phyloP scores from a whole-genome alignment of 495 filamentous ascomycete species.

The Neurospora tetrasperma region DNA sequence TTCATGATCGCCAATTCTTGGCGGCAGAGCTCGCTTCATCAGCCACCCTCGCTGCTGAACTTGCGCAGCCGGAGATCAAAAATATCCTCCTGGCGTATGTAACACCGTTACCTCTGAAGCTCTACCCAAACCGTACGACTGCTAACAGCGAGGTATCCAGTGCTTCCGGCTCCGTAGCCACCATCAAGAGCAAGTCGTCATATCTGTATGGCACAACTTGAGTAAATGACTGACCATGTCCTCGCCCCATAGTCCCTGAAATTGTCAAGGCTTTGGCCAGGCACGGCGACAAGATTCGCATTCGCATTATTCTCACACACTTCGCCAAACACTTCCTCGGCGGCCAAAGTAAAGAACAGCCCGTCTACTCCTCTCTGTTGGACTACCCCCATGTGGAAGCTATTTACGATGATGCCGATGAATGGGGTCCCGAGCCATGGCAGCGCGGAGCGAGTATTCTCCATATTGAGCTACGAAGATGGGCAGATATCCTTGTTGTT shows the following conservation, averaged over 20 bases:
- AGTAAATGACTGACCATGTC: neutral
- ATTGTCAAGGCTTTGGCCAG: constrained; percentile 51
- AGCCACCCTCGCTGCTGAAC: neutral
- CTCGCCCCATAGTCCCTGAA: constrained; percentile 41
- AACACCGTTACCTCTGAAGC: neutral
- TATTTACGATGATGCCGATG: constrained; percentile 67
- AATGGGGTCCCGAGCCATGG: constrained; percentile 67
- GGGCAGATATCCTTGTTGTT: constrained; percentile 70
- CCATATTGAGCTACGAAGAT: constrained; percentile 62
- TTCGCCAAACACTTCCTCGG: constrained; percentile 60
- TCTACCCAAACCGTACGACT: neutral
- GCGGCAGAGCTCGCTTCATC: neutral
- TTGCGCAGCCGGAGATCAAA: neutral
- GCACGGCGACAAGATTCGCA: constrained; percentile 49
- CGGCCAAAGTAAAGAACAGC: constrained; percentile 61
- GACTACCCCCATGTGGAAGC: constrained; percentile 51
- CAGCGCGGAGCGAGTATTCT: constrained; percentile 55
- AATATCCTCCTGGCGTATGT: neutral
- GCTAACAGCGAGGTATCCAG: constrained; percentile 5
- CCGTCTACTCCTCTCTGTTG: constrained; percentile 41
- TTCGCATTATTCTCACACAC: constrained; percentile 67
- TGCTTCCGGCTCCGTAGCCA: constrained; percentile 53
- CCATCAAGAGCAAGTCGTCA: constrained; percentile 54
- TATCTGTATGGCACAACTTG: neutral
- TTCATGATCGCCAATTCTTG: neutral